Evolutionary conservation across 768 basidiomycete genomes (phyloP), one percentile per base, ranked within the genome.

Genomic region (Cystoderma amianthinum): DNA sequence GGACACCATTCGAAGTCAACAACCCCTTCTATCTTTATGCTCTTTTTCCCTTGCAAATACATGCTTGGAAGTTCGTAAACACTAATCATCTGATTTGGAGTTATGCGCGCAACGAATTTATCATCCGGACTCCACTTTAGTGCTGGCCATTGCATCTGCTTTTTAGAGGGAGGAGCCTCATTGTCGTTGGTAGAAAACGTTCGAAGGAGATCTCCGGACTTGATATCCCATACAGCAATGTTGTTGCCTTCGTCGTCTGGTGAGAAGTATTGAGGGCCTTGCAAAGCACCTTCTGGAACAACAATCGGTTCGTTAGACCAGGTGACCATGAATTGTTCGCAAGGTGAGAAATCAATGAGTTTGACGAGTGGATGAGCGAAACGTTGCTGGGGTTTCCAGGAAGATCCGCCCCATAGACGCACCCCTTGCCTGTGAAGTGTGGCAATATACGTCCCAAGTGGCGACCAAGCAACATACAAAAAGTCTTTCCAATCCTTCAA

Each of bases 1-100:
- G 96, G 96, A 51, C 90, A 91, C 96, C 96, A 99, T 64, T 97
- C 96, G 60, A 98, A 98, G 64, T 98, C 95, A 50, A 90, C 72
- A 33, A 99, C 93, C 16, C 95, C 95, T 50, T 98, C 94, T 35
- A 98, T 88, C 68, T 97, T 99, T 61, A 98, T 65, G 51, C 85
- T 89, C 68, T 97, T 99, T 68, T 95, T 97, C 51, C 88, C 94
- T 44, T 97, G 79, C 41, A 99, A 71, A 54, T 81, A 80, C 92
- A 99, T 95, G 42, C 79, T 75, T 6, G 96, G 96, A 43, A 94
- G 78, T 61, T 97, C 94, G 60, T 98, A 91, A 25, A 98, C 85
- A 53, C 90, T 91, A 67, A 99, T 98, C 69, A 91, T 89, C 57
- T 87, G 82, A 11, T 91, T 91, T 25, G 87, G 81, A 20, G 88